phyloP scores from a whole-genome alignment of 805 yeast genomes.

The Sungouiella thailandica region DNA sequence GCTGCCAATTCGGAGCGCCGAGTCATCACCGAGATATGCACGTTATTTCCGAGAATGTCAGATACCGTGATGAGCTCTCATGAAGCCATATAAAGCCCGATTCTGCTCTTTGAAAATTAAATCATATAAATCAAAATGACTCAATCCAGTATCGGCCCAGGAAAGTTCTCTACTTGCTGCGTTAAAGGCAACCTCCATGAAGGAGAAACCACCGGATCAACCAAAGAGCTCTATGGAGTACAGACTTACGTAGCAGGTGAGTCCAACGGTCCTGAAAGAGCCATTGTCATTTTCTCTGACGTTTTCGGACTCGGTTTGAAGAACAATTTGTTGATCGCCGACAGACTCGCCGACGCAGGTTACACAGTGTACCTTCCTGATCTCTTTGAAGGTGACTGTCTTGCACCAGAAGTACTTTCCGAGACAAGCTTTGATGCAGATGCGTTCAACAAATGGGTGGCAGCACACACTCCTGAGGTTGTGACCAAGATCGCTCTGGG shows the following conservation, averaged over 20 bases:
- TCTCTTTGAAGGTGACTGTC: slow-evolving; percentile 45
- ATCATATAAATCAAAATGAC: too few relatives aligned
- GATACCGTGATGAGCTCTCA: too few relatives aligned
- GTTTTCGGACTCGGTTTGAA: slow-evolving; percentile 53
- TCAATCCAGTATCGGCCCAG: too few relatives aligned
- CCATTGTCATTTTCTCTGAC: slow-evolving; percentile 62
- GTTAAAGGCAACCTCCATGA: slow-evolving; percentile 36
- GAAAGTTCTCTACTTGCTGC: slow-evolving; percentile 32
- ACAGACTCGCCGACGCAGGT: slow-evolving; percentile 53
- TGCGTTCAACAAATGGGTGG: background rate
- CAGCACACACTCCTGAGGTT: background rate
- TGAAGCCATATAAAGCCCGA: too few relatives aligned
- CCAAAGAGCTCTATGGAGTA: slow-evolving; percentile 37
- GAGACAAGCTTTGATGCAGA: background rate
- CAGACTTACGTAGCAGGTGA: slow-evolving; percentile 24
- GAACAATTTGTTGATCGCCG: slow-evolving; percentile 59
- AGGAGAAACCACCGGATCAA: slow-evolving; percentile 44
- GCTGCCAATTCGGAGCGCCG: too few relatives aligned
- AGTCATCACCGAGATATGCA: too few relatives aligned
- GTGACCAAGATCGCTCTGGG: background rate
- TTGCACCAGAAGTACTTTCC: too few relatives aligned
- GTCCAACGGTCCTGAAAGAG: slow-evolving; percentile 30
- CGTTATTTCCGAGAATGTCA: too few relatives aligned
- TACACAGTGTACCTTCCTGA: slow-evolving; percentile 70
- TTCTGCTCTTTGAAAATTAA: too few relatives aligned